Base-by-base conservation (phyloP, 805 yeast genomes). In the Barnettozyma californica region DNA sequence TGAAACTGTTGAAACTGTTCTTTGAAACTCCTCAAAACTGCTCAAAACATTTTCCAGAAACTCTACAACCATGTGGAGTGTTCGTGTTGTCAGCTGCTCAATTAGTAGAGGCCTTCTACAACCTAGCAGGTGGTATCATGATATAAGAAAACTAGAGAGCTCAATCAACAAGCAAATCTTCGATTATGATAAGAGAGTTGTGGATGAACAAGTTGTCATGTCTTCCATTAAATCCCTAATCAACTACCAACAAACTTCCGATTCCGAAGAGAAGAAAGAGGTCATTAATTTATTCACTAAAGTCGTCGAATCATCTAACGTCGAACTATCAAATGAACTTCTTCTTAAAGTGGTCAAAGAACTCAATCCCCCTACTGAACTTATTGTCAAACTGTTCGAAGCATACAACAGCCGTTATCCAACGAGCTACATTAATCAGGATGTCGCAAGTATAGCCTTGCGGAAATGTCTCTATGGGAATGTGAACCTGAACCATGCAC, bases 361-460 rank as follows among this genome's bases (percentile, higher is more conserved):
- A 9, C n/a, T 48, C 5, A 23, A 48, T 11, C 51, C 47, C 9
- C 25, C 47, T 11, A 36, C 47, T 1, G 45, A 40, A 4, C n/a
- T 39, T 11, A 44, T 43, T 18, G 25, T 48, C 9, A 21, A 38
- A 6, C 35, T 48, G 18, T 42, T 53, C 25, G 10, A 44, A 26
- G 10, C 26, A 4, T 51, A 42, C 55, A 6, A 49, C 47, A 7
- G 37, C 18, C 35, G 29, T 19, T 41, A 44, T 31, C 53, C 54
- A 14, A 21, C 19, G 1, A 4, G n/a, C 1, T 48, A 43, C 34
- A 68, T 80, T 9, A 68, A 67, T 9, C 63, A 65, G 43, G 61
- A 64, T 0, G 59, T 66, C 1, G 80, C 84, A 4, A 69, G 82
- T 68, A 74, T 84, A n/a, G 86, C 90, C 4, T 77, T 85, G 51